These are phyloP conservation scores for Phalaenopsis hybrid DNA, from an alignment of 116 monocot species.

Conservation along the genomic window DNA sequence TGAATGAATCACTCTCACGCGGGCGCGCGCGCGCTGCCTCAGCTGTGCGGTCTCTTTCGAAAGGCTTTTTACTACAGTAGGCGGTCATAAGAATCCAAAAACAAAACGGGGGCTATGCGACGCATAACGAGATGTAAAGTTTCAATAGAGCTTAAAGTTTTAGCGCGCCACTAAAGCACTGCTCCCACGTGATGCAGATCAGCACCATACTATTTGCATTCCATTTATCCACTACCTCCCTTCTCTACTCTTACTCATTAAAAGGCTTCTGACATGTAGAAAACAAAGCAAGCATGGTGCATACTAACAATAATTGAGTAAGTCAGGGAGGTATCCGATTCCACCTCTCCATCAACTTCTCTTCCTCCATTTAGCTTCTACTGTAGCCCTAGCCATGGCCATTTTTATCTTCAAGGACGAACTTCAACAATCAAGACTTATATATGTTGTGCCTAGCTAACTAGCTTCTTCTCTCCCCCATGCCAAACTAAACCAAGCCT, in stretches of 20 bases:
- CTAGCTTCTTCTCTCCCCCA: too few relatives aligned
- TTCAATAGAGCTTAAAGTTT: neutral
- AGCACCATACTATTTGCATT: constrained; percentile 12
- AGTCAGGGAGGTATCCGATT: neutral
- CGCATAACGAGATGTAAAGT: constrained; percentile 2
- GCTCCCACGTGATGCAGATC: constrained; percentile 17
- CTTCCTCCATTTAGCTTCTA: too few relatives aligned
- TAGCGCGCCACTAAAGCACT: constrained; percentile 3
- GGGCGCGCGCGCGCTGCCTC: neutral
- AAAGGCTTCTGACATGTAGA: constrained; percentile 4
- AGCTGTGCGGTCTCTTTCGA: neutral
- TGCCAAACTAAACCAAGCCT: too few relatives aligned
- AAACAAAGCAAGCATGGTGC: neutral
- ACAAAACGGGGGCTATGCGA: neutral
- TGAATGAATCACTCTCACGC: neutral
- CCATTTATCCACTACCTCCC: neutral
- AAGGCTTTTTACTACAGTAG: neutral
- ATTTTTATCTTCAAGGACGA: too few relatives aligned
- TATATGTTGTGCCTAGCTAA: too few relatives aligned
- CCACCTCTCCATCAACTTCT: neutral
- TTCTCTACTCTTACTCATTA: constrained; percentile 3
- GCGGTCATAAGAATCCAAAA: neutral
- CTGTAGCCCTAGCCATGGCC: too few relatives aligned
- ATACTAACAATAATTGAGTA: constrained; percentile 6
- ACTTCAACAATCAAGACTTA: too few relatives aligned